Base-by-base conservation (phyloP, 148 eudicot genomes). In the Polygonum aviculare region DNA sequence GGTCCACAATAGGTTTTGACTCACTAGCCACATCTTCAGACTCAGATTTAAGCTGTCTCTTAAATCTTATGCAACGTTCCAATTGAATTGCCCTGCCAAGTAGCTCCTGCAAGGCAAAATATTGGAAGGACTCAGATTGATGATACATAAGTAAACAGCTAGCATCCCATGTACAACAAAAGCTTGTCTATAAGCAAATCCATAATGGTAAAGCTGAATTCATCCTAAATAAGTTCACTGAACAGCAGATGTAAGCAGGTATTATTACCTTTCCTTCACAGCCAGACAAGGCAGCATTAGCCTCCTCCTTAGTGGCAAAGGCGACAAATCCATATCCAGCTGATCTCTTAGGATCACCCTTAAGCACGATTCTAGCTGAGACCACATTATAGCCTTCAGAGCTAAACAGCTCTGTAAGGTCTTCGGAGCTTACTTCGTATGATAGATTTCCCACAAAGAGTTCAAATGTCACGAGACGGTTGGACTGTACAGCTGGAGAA, bases 241-340 rank as follows among this genome's bases (percentile, higher is more conserved):
- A 35, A 65, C 71, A 22, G 52, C 74, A 39, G 19, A 47, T 67
- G 63, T 3, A 49, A 26, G 6, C 7, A 10, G 1, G 33, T 12
- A 50, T 69, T 7, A 65, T 79, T 92, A 94, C 97, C 97, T 95
- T 92, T 49, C 89, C 93, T 50, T 90, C 84, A 76, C 88, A 95
- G 73, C 76, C 75, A 18, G 77, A 70, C 60, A 95, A 89, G 39
- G 88, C 98, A 31, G 90, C 91, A 44, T 92, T 97, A 12, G 96
- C 92, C 78, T 95, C 98, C 62, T 77, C 82, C 85, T 89, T 87
- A 12, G 90, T 85, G 77, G 87, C 82, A 76, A 95, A 92, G 44
- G 97, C 89, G 74, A 92, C 91, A 83, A 92, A 95, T 74, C 98
- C 98, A 85, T 95, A 92, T 7, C 98, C 98, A 57, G 93, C 79